Conservation (phyloP, 805 yeast species). For the Candida schatavii region DNA sequence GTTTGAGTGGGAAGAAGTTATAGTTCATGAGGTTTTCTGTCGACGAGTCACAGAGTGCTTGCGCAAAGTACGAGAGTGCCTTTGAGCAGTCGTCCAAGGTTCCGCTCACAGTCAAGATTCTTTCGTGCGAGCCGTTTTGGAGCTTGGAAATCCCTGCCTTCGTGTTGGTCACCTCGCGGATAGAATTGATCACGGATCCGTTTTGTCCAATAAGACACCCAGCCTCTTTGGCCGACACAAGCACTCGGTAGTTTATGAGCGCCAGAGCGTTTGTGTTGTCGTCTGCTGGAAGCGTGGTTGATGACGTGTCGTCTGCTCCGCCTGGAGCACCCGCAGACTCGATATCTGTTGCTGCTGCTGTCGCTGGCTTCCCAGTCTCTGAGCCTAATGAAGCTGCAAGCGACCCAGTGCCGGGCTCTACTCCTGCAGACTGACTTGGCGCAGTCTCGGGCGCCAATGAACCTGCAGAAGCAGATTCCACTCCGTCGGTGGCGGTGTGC, state of each 20-base stretch:
- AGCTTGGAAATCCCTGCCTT: conserved; percentile 86
- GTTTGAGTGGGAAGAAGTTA: conserved; percentile 58
- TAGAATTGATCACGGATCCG: conserved; percentile 72
- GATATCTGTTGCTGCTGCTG: background rate
- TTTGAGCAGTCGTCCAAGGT: conserved; percentile 63
- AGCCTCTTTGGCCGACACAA: conserved; percentile 82
- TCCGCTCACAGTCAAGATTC: conserved; percentile 79
- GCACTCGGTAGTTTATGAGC: conserved; percentile 46
- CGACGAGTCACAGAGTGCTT: conserved; percentile 51
- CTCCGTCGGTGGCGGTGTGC: conserved; percentile 2
- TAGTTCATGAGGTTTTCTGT: conserved; percentile 33
- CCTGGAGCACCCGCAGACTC: conserved; percentile 2
- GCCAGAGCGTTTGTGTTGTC: conserved; percentile 27
- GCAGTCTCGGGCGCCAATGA: conserved; percentile 5
- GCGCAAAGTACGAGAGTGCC: conserved; percentile 69
- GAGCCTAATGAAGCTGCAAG: background rate
- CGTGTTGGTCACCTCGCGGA: conserved; percentile 72
- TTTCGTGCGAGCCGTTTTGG: conserved; percentile 75
- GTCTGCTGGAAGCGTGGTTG: conserved; percentile 25
- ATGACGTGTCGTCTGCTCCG: conserved; percentile 5
- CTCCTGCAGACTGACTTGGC: background rate
- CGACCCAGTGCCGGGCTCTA: background rate
- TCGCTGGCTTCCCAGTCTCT: background rate
- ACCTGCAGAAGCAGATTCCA: background rate
- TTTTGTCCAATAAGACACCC: conserved; percentile 87